Evolutionary conservation across 2,329 filamentous ascomycete genomes (phyloP), one percentile per base, ranked within the genome.

Genomic region (Acephala macrosclerotiorum): DNA sequence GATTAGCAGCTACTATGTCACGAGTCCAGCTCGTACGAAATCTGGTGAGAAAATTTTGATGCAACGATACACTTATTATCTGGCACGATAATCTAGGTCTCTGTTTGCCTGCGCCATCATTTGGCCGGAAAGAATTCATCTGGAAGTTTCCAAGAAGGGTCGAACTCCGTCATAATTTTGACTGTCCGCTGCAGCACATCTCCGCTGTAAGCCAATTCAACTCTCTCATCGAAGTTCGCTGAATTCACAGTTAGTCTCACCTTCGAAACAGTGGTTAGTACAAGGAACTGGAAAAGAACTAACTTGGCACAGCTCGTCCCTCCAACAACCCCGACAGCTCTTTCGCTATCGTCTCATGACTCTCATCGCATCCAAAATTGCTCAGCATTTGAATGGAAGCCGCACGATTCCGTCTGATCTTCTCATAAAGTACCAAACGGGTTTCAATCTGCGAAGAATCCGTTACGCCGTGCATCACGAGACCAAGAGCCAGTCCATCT

Each of bases 351-450:
- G 74, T 68, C 63, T 65, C 63, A 14, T 61, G 59, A 14, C 22
- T 68, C 63, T 65, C 63, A 14, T 61, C 63, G 8, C 26, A 61
- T 1, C 63, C 63, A 59, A 61, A 61, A 53, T 79, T 78, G 53
- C 76, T 78, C 47, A 81, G 68, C 38, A 80, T 73, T 61, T 81
- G 79, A n/a, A 80, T 76, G 1, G 71, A 75, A 16, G 76, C 76
- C 1, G 77, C 74, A 12, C 78, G 66, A 55, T 73, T 72, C 20
- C 67, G 70, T n/a, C 77, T 67, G 33, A 75, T 73, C 40, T 70
- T 69, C 49, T 79, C 74, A 58, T 73, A 82, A 3, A 76, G 29
- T 12, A 38, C 59, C 7, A 78, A 66, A 16, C 76, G 67, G 16
- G 68, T 60, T 16, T 60, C 22, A 7, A 76, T 60, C 6, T 65